Evolutionary conservation across 2,329 filamentous ascomycete genomes (phyloP).

Genomic region (Colletotrichum chlorophyti): DNA sequence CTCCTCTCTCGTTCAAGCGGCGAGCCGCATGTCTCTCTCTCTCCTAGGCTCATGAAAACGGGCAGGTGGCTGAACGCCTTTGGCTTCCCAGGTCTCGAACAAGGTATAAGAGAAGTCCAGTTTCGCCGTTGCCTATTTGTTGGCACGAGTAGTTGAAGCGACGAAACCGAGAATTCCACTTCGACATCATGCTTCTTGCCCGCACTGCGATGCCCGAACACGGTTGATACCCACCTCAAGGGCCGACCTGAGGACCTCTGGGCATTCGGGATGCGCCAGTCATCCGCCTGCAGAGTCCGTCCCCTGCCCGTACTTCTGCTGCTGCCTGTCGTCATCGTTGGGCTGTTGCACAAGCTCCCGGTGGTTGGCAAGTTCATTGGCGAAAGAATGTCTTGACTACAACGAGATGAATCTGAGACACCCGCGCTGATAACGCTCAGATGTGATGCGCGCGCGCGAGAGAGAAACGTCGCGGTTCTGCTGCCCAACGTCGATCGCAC

Average conservation of each 20-base stretch:
- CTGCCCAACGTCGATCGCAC: background rate
- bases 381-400: background rate
- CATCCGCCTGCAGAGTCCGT: too few species aligned
- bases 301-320: too few species aligned
- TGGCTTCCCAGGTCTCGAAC: background rate
- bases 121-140: background rate
- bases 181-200: too few species aligned
- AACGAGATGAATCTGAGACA: background rate
- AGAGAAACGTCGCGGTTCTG: background rate
- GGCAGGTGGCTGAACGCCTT: background rate
- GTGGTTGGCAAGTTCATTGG: background rate
- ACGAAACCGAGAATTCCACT: background rate
- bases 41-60: too few species aligned
- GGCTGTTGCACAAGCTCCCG: background rate
- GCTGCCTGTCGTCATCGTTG: background rate
- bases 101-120: background rate
- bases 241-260: too few species aligned
- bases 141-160: background rate
- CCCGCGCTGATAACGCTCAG: background rate
- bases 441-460: background rate
- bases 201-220: too few species aligned
- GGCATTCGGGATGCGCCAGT: too few species aligned
- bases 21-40: too few species aligned
- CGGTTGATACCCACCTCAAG: too few species aligned
- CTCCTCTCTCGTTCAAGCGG: too few species aligned